phyloP scores from a whole-genome alignment of 345 rosid genomes.

The Citrus trifoliata region DNA sequence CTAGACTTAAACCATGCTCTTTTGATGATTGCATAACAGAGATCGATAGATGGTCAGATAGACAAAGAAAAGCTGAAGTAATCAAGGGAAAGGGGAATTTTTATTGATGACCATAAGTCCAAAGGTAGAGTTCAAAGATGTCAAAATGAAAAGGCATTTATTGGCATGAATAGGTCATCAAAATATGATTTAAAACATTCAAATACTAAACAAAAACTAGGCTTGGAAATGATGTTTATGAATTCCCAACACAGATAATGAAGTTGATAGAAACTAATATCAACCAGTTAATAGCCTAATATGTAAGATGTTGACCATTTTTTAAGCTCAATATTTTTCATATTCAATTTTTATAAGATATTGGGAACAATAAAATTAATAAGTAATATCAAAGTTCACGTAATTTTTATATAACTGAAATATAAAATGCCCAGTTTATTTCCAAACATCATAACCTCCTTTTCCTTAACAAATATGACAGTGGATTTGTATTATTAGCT shows the following conservation, averaged over 20 bases:
- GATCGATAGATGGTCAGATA: neutral
- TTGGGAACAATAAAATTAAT: too few relatives aligned
- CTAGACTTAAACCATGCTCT: neutral
- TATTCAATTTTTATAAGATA: neutral
- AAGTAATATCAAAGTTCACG: neutral
- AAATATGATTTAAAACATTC: neutral
- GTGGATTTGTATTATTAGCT: neutral
- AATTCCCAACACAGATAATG: too few relatives aligned
- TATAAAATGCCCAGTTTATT: neutral
- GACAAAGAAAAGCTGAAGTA: neutral
- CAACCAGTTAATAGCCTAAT: too few relatives aligned
- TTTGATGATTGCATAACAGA: neutral
- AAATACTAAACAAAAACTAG: neutral
- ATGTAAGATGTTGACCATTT: too few relatives aligned
- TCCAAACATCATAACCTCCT: neutral
- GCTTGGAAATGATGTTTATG: neutral
- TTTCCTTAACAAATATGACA: neutral
- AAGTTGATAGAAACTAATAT: too few relatives aligned
- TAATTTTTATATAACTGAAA: neutral
- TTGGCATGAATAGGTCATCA: neutral
- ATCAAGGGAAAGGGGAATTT: too few relatives aligned
- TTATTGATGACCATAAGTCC: too few relatives aligned
- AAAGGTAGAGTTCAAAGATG: too few relatives aligned
- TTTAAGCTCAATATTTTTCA: too few relatives aligned
- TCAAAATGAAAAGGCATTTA: neutral